Conservation (phyloP, 176 grass and related monocot genomes). For the Elaeis guineensis region DNA sequence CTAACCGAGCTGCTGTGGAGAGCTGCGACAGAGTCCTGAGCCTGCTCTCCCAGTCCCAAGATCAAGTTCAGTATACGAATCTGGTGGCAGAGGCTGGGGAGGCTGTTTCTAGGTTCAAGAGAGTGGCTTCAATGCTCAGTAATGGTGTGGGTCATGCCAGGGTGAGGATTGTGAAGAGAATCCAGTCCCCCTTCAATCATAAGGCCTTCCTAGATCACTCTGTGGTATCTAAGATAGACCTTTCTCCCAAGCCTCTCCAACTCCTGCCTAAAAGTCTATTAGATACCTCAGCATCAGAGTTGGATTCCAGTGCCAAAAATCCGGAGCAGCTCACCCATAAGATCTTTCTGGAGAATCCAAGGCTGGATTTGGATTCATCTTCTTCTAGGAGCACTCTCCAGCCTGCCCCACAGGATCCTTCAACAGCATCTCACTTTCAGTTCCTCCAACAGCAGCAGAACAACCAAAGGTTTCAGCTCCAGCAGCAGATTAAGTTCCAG, state of each 20-base stretch:
- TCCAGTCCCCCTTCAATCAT: constrained; percentile 20
- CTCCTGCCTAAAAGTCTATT: constrained; percentile 17
- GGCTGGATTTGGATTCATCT: neutral
- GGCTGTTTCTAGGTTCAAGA: constrained; percentile 68
- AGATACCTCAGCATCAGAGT: constrained; percentile 9
- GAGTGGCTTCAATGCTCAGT: constrained; percentile 50
- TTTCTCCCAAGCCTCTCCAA: constrained; percentile 18
- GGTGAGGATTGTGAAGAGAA: constrained; percentile 36
- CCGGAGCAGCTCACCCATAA: constrained; percentile 21
- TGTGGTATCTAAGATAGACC: constrained; percentile 2
- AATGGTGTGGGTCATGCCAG: constrained; percentile 42
- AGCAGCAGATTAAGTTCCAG: constrained; percentile 54
- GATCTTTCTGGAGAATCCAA: constrained; percentile 28
- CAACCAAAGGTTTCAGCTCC: constrained; percentile 27
- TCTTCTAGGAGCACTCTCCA: neutral
- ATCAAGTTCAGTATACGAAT: constrained; percentile 36
- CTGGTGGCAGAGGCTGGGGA: constrained; percentile 52
- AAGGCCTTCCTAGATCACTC: constrained; percentile 42
- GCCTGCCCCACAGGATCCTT: constrained; percentile 19
- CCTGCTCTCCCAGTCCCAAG: constrained; percentile 51
- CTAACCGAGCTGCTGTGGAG: constrained; percentile 68
- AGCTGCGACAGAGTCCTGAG: constrained; percentile 62
- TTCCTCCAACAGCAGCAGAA: constrained; percentile 46
- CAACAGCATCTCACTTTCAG: constrained; percentile 46
- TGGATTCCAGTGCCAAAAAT: constrained; percentile 24